Percentiles rank a stretch among this genome's conserved stretches.
These are phyloP conservation scores for Exophiala spinifera DNA, from an alignment of 2,329 filamentous ascomycete genomes.

Conservation along the genomic window DNA sequence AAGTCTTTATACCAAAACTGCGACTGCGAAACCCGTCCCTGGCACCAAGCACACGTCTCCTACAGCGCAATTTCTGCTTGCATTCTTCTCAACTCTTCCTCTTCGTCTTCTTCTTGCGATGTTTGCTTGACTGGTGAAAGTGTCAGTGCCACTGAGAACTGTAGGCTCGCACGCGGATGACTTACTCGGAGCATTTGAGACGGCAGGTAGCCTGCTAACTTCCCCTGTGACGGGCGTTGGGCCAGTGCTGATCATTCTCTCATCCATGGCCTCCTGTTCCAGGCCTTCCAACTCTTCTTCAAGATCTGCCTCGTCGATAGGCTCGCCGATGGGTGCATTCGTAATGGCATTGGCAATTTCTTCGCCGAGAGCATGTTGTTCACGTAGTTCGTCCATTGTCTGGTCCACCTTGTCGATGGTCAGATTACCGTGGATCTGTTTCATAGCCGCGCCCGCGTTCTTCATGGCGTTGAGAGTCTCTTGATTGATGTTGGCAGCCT, in stretches of 20 bases:
- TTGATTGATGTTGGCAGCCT: conserved; percentile 97
- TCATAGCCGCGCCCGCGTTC: conserved; percentile 85
- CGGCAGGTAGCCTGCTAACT: conserved; percentile 72
- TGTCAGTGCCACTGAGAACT: conserved; percentile 26
- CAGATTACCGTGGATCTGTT: conserved; percentile 83
- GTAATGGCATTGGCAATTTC: conserved; percentile 88
- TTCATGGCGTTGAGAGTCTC: conserved; percentile 94
- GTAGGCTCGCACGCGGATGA: conserved; percentile 28
- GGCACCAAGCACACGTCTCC: conserved; percentile 19
- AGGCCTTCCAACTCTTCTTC: conserved; percentile 80
- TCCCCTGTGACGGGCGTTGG: conserved; percentile 76
- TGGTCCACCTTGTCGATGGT: conserved; percentile 93
- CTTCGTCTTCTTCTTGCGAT: conserved; percentile 78
- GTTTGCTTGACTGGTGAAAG: conserved; percentile 43
- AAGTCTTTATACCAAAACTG: neutral
- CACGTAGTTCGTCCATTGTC: conserved; percentile 88
- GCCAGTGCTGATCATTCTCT: conserved; percentile 88
- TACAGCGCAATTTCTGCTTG: conserved; percentile 98
- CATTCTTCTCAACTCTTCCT: conserved; percentile 87
- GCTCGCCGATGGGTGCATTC: conserved; percentile 62
- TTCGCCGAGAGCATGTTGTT: conserved; percentile 89
- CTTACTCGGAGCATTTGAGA: conserved; percentile 73
- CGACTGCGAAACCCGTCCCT: neutral
- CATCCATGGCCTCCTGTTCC: conserved; percentile 89
- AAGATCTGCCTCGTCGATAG: conserved; percentile 80